Evolutionary conservation across 2,329 filamentous ascomycete genomes (phyloP).

Genomic region (Aspergillaceae sp.): DNA sequence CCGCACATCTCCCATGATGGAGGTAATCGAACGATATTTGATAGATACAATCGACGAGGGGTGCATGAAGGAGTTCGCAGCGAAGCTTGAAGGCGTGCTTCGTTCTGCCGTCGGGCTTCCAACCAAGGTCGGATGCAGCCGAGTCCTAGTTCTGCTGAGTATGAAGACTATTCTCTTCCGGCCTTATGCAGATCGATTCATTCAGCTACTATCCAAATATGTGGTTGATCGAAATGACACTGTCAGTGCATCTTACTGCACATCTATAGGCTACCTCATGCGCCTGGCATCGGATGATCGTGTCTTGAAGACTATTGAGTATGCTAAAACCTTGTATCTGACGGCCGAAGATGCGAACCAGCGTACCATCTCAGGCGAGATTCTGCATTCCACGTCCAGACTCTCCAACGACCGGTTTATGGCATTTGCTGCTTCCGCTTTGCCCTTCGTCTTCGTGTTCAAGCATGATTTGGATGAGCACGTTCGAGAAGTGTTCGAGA

Average conservation of each 20-base stretch:
- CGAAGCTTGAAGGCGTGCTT: slow-evolving; percentile 66
- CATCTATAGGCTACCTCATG: slow-evolving; percentile 76
- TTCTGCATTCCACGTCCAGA: slow-evolving; percentile 75
- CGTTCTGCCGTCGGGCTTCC: slow-evolving; percentile 83
- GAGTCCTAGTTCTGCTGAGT: slow-evolving; percentile 74
- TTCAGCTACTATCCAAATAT: slow-evolving; percentile 70
- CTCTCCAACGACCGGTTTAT: slow-evolving; percentile 83
- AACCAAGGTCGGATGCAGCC: slow-evolving; percentile 83
- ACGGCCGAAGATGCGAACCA: slow-evolving; percentile 66
- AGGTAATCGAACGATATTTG: slow-evolving; percentile 74
- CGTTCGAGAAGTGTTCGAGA: slow-evolving; percentile 67
- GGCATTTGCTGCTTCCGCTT: slow-evolving; percentile 60
- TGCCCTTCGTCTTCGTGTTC: slow-evolving; percentile 82
- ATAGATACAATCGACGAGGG: slow-evolving; percentile 72
- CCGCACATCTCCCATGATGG: slow-evolving; percentile 78
- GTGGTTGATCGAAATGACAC: slow-evolving; percentile 89
- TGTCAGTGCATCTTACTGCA: slow-evolving; percentile 80
- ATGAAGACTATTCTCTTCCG: slow-evolving; percentile 67
- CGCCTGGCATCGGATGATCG: slow-evolving; percentile 53
- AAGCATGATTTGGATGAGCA: slow-evolving; percentile 78
- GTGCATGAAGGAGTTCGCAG: slow-evolving; percentile 67
- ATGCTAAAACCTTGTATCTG: slow-evolving; percentile 66
- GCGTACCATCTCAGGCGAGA: slow-evolving; percentile 69
- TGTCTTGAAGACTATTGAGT: slow-evolving; percentile 46
- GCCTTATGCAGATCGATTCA: slow-evolving; percentile 65